A percentile compares a stretch with the other conserved stretches of the same genome.
Conservation (phyloP, 805 yeast species). For the Lachancea meyersii region DNA sequence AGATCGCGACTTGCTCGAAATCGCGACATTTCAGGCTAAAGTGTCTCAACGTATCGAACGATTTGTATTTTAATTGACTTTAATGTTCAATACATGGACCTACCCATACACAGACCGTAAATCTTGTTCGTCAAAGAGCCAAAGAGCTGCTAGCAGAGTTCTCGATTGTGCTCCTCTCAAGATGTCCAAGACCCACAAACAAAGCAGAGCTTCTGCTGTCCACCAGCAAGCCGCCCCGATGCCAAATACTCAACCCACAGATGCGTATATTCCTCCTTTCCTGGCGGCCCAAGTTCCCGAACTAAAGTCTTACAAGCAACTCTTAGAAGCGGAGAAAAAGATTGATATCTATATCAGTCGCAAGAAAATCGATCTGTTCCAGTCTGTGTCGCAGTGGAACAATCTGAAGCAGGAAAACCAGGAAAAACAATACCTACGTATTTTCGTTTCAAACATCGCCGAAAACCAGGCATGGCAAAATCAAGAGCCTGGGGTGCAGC, state of each 20-base stretch:
- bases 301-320: constrained; percentile 60
- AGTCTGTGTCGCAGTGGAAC: constrained; percentile 45
- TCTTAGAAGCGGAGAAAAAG: constrained; percentile 74
- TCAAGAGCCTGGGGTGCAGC: constrained; percentile 31
- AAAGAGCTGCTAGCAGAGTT: not conserved
- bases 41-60: too few relatives aligned
- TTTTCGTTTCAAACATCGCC: constrained; percentile 74
- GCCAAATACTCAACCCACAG: constrained; percentile 43
- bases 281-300: constrained; percentile 53
- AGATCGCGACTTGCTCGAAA: too few relatives aligned
- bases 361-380: constrained; percentile 81
- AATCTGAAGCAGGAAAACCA: constrained; percentile 37
- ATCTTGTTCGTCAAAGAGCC: too few relatives aligned
- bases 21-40: too few relatives aligned
- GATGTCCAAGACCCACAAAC: constrained; percentile 7
- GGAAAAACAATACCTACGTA: constrained; percentile 60
- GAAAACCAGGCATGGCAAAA: constrained; percentile 88
- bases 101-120: too few relatives aligned
- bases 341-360: constrained; percentile 77
- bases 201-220: not conserved
- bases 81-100: too few relatives aligned
- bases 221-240: constrained; percentile 26
- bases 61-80: too few relatives aligned
- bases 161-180: not conserved
- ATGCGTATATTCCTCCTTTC: constrained; percentile 43